Evolutionary conservation across 2,329 filamentous ascomycete genomes (phyloP), one percentile per base, ranked within the genome.

Genomic region (Fusarium longipes): DNA sequence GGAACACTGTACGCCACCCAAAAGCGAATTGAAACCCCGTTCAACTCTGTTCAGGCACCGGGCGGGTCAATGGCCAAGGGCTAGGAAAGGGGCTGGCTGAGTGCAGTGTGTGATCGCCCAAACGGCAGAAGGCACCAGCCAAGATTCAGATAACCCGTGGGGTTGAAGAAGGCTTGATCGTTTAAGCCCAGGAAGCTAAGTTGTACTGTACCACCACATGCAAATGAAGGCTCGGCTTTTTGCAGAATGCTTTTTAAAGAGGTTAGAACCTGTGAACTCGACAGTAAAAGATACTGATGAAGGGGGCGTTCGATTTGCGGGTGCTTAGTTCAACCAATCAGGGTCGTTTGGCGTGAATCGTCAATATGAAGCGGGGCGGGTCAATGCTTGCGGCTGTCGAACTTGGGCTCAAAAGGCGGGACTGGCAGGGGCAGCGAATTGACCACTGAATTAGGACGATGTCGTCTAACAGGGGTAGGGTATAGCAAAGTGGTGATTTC

Each of bases 21-120:
- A 49, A 57, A 57, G 48, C 56, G 55, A 71, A 61, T 72, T 42
- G 64, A 58, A 71, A 62, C 55, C 63, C 61, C 49, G 66, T 73
- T 58, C 62, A 52, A 53, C 48, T 70, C 39, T 68, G 65, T 50
- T 62, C 59, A 53, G 68, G 47, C 42, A 54, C 50, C 22, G 66
- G 62, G 70, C 67, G 66, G 66, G 70, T 73, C 70, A 71, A 71
- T 54, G 54, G 57, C 62, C 59, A 63, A 44, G 67, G 60, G 63
- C 61, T 67, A 47, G 44, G 63, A 71, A 72, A 65, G 70, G 68
- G 70, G 70, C 60, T 71, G 68, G 68, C 57, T 70, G 60, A 20
- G 45, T 17, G 51, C 64, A 64, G 57, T 58, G 57, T 58, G 57
- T 63, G 68, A 68, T 73, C 61, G 68, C 55, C 59, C 55, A 62